Base-by-base conservation (phyloP, 1,139 yeast genomes). In the Candida sp. region DNA sequence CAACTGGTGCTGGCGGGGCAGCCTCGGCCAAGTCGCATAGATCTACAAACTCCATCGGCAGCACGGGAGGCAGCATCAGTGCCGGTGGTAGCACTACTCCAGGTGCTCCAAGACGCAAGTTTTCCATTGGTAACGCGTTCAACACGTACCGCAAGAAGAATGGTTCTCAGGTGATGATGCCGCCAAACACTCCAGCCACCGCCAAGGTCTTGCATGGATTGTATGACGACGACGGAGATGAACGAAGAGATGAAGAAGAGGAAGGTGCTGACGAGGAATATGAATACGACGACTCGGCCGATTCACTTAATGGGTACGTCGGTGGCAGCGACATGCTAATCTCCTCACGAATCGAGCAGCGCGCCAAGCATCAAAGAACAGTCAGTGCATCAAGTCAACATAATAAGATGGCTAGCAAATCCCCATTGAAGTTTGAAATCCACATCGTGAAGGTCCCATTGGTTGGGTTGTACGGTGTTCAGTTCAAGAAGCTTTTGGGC, bases 391-490 rank as follows among this genome's bases (percentile, higher is more conserved):
- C 70, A 12, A 64, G 63, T 46, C 62, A 60, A 38, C 38, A 40
- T 49, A 44, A 44, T 12, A 49, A 45, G 38, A 37, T 37, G 53
- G 46, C 56, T 26, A 59, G 62, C 57, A 67, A 65, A 54, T 70
- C 67, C 44, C 96, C 96, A 27, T 78, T 94, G 63, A 87, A 88
- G 62, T 94, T 94, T 69, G 98, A 94, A 66, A 90, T 94, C 55
- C 93, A 90, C 68, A 86, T 94, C 58, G 98, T 93, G 45, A 91
- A 91, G 67, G 96, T 94, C 49, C 97, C 98, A 43, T 78, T 94
- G 58, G 89, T 93, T 52, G 92, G 96, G 9, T 77, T 94, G 55
- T 92, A 90, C 58, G 99, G 98, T 68, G 94, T 94, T 49, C 98
- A 93, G 68, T 92, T 94, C 74, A 94, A 93, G 77, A 93, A 93